Evolutionary conservation across 805 yeast genomes (phyloP).

Genomic region (Candida parachauliodes): DNA sequence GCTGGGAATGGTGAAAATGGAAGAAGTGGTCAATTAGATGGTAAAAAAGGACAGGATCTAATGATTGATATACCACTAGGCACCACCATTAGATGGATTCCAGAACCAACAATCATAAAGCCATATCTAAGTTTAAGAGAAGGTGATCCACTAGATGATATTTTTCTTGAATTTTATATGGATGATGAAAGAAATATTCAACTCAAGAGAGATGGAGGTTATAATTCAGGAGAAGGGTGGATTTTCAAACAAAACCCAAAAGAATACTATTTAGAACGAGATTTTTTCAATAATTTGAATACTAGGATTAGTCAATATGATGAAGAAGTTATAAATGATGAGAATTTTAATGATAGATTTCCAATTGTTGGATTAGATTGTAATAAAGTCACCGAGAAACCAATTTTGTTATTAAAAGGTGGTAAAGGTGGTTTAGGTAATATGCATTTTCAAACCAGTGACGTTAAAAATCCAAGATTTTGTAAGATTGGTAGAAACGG

Average conservation of each 20-base stretch:
- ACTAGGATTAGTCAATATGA: slow-evolving; percentile 67
- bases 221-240: slow-evolving; percentile 82
- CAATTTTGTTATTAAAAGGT: slow-evolving; percentile 70
- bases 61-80: slow-evolving; percentile 89
- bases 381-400: slow-evolving; percentile 55
- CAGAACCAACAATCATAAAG: slow-evolving; percentile 56
- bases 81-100: slow-evolving; percentile 80
- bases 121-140: slow-evolving; percentile 17
- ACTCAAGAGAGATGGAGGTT: slow-evolving; percentile 49
- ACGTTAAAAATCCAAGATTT: slow-evolving; percentile 86
- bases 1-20: slow-evolving; percentile 78
- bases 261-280: slow-evolving; percentile 61
- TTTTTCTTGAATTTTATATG: slow-evolving; percentile 31
- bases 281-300: slow-evolving; percentile 63
- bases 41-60: slow-evolving; percentile 77
- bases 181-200: slow-evolving; percentile 35
- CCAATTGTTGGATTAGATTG: slow-evolving; percentile 84
- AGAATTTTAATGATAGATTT: slow-evolving; percentile 60
- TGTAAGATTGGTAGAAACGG: slow-evolving; percentile 77
- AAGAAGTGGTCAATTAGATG: slow-evolving; percentile 73
- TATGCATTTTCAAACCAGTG: slow-evolving; percentile 85
- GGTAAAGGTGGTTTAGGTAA: slow-evolving; percentile 96
- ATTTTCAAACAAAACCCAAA: slow-evolving; percentile 73
- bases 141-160: slow-evolving; percentile 17
- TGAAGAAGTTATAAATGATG: slow-evolving; percentile 51